Evolutionary conservation across 2,329 filamentous ascomycete genomes (phyloP).

Genomic region (Neofusicoccum parvum): DNA sequence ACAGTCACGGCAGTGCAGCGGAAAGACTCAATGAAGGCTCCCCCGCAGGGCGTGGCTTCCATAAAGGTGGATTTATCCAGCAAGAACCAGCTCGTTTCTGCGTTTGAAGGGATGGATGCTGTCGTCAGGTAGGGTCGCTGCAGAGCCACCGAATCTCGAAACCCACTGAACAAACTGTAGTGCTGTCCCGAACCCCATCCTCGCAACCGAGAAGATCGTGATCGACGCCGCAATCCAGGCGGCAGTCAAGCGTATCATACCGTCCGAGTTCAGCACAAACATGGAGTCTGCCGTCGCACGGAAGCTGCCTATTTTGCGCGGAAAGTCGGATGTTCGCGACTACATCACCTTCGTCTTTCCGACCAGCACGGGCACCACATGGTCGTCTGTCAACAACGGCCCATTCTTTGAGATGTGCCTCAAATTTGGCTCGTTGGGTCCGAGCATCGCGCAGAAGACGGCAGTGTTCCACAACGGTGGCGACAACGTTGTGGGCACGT

Average conservation of each 20-base stretch:
- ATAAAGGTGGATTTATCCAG: slow-evolving; percentile 7
- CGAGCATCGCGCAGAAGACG: neutral
- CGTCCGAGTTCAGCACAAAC: slow-evolving; percentile 35
- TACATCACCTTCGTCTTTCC: slow-evolving; percentile 16
- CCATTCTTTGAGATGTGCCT: neutral
- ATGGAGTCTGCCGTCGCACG: slow-evolving; percentile 21
- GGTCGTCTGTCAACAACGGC: neutral
- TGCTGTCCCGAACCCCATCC: neutral
- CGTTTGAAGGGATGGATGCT: slow-evolving; percentile 13
- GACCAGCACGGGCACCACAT: neutral
- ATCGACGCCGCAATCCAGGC: slow-evolving; percentile 38
- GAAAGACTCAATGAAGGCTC: neutral
- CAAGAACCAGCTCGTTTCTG: slow-evolving; percentile 3
- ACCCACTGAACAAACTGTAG: neutral
- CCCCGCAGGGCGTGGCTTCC: neutral
- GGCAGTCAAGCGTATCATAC: slow-evolving; percentile 37
- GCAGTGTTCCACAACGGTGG: slow-evolving; percentile 1
- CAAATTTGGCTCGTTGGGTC: neutral
- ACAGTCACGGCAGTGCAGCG: slow-evolving; percentile 13
- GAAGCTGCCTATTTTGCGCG: slow-evolving; percentile 19
- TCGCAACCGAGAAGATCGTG: slow-evolving; percentile 25
- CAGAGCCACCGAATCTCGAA: neutral
- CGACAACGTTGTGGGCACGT: neutral
- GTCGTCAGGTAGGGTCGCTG: slow-evolving; percentile 2
- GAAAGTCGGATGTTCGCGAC: slow-evolving; percentile 22